phyloP scores from a whole-genome alignment of 768 basidiomycete species.

The Rhizopogon roseolus region DNA sequence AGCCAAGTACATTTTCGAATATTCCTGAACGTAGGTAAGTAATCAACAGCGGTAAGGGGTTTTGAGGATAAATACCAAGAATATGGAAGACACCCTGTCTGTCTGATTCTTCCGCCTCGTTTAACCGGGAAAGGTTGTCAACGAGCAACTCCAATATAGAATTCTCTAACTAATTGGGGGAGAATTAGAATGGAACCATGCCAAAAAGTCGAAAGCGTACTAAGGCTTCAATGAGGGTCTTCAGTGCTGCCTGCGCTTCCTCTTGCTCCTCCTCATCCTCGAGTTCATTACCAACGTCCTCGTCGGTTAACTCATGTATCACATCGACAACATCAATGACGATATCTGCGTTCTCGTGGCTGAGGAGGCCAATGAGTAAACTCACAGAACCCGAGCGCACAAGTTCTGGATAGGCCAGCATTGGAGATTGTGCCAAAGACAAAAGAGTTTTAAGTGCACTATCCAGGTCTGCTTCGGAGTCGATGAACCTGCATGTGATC shows the following conservation, averaged over 20 bases:
- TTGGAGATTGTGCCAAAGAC: conserved; percentile 83
- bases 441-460: conserved; percentile 79
- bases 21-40: conserved; percentile 47
- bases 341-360: conserved; percentile 96
- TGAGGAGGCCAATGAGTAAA: conserved; percentile 78
- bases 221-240: conserved; percentile 68
- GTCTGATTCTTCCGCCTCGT: conserved; percentile 89
- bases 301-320: conserved; percentile 92
- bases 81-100: conserved; percentile 91
- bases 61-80: conserved; percentile 45
- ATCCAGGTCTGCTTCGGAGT: conserved; percentile 96
- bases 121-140: conserved; percentile 82
- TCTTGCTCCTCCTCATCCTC: conserved; percentile 63
- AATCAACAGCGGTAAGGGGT: not conserved
- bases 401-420: conserved; percentile 85
- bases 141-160: conserved; percentile 86
- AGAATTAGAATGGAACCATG: conserved; percentile 2
- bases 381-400: conserved; percentile 68
- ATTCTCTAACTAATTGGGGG: conserved; percentile 59
- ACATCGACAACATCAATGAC: conserved; percentile 94
- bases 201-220: conserved; percentile 39
- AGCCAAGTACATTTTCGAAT: conserved; percentile 89
- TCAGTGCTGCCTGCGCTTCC: conserved; percentile 61
- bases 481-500: conserved; percentile 76
- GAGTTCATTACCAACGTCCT: conserved; percentile 82